Base-by-base conservation (phyloP, 2,329 filamentous ascomycete genomes). In the Tympanopsis confertula region DNA sequence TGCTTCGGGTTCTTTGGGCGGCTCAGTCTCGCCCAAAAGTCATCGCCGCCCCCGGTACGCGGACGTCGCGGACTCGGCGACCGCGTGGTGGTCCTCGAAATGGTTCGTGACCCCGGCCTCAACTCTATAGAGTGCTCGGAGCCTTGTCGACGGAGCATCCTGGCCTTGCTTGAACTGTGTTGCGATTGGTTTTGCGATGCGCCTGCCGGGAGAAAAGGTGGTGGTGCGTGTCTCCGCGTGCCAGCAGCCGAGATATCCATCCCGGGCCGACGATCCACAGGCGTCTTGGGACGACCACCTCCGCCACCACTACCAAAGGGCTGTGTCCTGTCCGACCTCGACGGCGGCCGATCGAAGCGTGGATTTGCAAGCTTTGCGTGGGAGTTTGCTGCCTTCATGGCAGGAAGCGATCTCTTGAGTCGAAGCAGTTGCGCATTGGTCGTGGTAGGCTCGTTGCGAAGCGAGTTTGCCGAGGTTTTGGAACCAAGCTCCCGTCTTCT, bases 81-180 rank as follows among this genome's bases (percentile, higher is more conserved):
- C 35, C 75, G 68, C 52, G 74, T 65, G 4, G 65, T 67, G 20
- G 70, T 67, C 45, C 76, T 68, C 26, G 75, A 79, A 22, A 75
- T 56, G 1, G 72, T 57, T 17, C 76, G 65, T 7, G 75, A 80
- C 24, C 58, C 56, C 3, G 75, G 72, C 19, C 76, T 67, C 33
- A 69, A 54, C 24, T 81, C 75, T 19, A 70, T 62, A 19, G 66
- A 69, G 42, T 75, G 74, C 38, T 94, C 86, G 5, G 86, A 94
- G 49, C 93, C 86, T 50, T 86, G 79, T 33, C 89, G 83, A 35
- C 86, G 77, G 52, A 88, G 79, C 26, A 74, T 67, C 22, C 85
- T 78, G 19, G 78, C 68, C 35, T 62, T 68, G 59, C 87, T 94
- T 30, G 83, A 68, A 36, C 73, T 58, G 54, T 78, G 71, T 42